These are phyloP conservation scores for Cucurbitaria berberidis DNA, from an alignment of 2,329 filamentous ascomycete genomes.

Conservation along the genomic window DNA sequence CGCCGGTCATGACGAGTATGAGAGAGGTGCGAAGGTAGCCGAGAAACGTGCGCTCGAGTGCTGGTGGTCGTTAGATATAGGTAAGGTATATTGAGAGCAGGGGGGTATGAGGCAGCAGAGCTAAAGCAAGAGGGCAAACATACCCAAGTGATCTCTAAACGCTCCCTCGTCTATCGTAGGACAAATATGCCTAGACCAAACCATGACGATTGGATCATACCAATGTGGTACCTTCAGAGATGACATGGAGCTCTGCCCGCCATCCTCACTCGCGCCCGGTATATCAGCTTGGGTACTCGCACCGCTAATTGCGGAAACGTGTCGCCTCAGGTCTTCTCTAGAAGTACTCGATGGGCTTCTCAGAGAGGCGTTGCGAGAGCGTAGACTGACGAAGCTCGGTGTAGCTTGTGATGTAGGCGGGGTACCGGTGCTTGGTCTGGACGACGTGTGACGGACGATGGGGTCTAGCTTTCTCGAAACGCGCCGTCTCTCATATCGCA, in stretches of 20 bases:
- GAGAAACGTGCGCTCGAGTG: slow-evolving; percentile 76
- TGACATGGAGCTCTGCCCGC: not conserved
- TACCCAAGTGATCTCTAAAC: slow-evolving; percentile 65
- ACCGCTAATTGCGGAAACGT: slow-evolving; percentile 6
- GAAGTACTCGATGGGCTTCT: too few relatives aligned
- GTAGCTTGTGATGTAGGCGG: not conserved
- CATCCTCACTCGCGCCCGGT: not conserved
- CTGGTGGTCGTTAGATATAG: slow-evolving; percentile 50
- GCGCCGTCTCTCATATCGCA: slow-evolving; percentile 24
- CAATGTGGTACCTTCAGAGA: slow-evolving; percentile 29
- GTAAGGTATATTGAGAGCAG: not conserved
- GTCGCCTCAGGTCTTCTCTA: slow-evolving; percentile 2
- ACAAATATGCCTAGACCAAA: slow-evolving; percentile 59
- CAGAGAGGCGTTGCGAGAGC: slow-evolving; percentile 12
- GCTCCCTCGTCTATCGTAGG: slow-evolving; percentile 58
- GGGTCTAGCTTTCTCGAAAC: slow-evolving; percentile 22
- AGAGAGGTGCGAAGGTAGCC: slow-evolving; percentile 75
- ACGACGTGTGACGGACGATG: not conserved
- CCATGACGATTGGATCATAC: slow-evolving; percentile 48
- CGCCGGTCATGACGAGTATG: slow-evolving; percentile 70
- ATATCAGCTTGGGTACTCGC: slow-evolving; percentile 9
- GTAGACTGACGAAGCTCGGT: slow-evolving; percentile 5
- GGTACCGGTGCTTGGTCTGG: not conserved
- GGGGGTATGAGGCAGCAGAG: too few relatives aligned
- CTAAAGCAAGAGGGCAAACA: too few relatives aligned